Evolutionary conservation across 2,329 filamentous ascomycete genomes (phyloP).

Genomic region (Microascus cirrosus): DNA sequence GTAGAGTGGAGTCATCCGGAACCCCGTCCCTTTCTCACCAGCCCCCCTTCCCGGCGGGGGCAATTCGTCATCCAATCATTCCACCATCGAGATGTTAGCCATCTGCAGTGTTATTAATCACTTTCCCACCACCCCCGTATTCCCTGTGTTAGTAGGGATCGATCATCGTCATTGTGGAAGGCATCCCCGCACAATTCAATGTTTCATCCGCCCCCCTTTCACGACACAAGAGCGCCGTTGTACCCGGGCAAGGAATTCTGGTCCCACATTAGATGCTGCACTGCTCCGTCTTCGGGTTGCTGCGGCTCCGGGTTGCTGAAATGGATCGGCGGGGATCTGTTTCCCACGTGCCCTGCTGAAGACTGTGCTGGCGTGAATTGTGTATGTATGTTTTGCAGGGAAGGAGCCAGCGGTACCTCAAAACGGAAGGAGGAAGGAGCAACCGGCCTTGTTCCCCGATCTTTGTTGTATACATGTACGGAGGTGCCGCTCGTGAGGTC

Average conservation of each 20-base stretch:
- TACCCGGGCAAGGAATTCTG: background rate
- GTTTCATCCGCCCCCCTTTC: no score
- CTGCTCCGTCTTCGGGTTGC: background rate
- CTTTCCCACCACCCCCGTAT: no score
- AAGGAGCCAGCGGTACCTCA: background rate
- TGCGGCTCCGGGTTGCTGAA: background rate
- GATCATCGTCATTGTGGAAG: no score
- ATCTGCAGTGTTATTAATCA: no score
- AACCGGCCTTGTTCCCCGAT: background rate
- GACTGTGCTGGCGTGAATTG: background rate
- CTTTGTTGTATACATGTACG: background rate
- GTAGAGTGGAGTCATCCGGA: no score
- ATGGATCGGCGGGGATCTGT: background rate
- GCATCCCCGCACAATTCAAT: no score
- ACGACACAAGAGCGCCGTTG: background rate
- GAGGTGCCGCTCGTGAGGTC: no score
- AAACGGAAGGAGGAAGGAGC: background rate
- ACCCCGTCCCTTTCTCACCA: no score
- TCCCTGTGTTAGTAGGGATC: no score
- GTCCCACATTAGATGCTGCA: background rate
- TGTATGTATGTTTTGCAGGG: background rate
- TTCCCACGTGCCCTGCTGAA: background rate
- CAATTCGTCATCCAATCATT: no score
- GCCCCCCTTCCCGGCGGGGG: no score
- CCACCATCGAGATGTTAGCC: no score